A percentile compares a stretch with the other conserved stretches of the same genome.
These are phyloP conservation scores for Xylariaceae sp. DNA, from an alignment of 2,329 filamentous ascomycete genomes.

Conservation along the genomic window DNA sequence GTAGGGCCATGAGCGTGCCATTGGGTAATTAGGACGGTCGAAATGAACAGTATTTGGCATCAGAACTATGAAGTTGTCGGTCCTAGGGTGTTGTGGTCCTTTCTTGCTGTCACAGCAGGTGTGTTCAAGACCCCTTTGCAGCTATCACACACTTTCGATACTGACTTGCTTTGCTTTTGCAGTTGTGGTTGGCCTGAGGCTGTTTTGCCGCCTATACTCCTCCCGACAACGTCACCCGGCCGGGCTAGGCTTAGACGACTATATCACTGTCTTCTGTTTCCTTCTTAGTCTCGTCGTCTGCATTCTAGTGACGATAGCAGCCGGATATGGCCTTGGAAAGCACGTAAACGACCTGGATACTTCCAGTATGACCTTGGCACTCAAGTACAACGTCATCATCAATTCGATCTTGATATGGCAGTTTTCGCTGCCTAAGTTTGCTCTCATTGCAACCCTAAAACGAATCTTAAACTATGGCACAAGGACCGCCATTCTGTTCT, in stretches of 20 bases:
- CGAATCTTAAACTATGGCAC: constrained; percentile 37
- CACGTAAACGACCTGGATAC: constrained; percentile 27
- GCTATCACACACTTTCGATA: not conserved
- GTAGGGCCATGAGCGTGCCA: not conserved
- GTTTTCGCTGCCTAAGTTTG: constrained; percentile 41
- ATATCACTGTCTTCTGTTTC: constrained; percentile 36
- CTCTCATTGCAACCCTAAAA: constrained; percentile 37
- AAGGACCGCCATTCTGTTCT: constrained; percentile 35
- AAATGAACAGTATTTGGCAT: not conserved
- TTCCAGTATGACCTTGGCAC: constrained; percentile 18
- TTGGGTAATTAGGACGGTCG: not conserved
- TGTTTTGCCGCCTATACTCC: constrained; percentile 30
- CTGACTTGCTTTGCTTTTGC: constrained; percentile 2
- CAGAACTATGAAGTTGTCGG: not conserved
- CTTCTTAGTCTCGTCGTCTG: constrained; percentile 34
- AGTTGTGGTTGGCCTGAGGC: constrained; percentile 35
- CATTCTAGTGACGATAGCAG: constrained; percentile 34
- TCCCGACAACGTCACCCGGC: constrained; percentile 13
- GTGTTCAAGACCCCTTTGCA: not conserved
- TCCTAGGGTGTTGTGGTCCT: constrained; percentile 19
- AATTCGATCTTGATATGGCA: constrained; percentile 37
- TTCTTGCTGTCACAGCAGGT: constrained; percentile 27
- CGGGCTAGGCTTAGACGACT: constrained; percentile 37
- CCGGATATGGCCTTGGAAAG: constrained; percentile 33
- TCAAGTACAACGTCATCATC: constrained; percentile 38